These are phyloP conservation scores for Neonectria ditissima DNA, from an alignment of 2,329 filamentous ascomycete genomes.

Conservation along the genomic window DNA sequence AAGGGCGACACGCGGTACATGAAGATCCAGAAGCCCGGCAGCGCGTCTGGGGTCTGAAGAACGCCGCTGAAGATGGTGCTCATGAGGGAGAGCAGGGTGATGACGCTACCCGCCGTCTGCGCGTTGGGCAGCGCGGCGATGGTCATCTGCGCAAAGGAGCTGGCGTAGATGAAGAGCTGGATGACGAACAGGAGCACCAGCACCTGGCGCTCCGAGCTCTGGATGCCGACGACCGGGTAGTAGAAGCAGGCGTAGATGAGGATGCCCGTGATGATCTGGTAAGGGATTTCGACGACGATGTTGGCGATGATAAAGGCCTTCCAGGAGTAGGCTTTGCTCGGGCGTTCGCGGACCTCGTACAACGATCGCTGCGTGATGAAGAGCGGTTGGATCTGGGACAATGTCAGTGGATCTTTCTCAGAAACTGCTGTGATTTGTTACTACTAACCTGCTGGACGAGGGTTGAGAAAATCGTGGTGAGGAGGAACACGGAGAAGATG, in stretches of 20 bases:
- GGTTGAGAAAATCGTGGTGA: conserved; percentile 79
- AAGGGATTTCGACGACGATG: conserved; percentile 78
- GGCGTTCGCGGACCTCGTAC: conserved; percentile 82
- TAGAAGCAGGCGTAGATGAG: conserved; percentile 76
- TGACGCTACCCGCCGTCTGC: conserved; percentile 74
- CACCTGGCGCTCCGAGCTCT: conserved; percentile 67
- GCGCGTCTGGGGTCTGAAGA: conserved; percentile 65
- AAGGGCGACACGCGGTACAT: conserved; percentile 77
- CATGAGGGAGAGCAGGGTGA: conserved; percentile 69
- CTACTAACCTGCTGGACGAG: conserved; percentile 68
- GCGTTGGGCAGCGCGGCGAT: conserved; percentile 78
- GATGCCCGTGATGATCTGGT: conserved; percentile 73
- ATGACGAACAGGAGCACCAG: conserved; percentile 74
- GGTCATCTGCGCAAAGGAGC: conserved; percentile 79
- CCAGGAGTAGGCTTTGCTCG: conserved; percentile 81
- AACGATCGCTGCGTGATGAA: conserved; percentile 80
- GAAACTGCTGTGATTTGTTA: background rate
- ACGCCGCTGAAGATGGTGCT: conserved; percentile 74
- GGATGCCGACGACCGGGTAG: conserved; percentile 69
- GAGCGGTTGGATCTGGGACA: conserved; percentile 73
- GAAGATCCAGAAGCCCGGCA: conserved; percentile 82
- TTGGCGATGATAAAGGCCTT: conserved; percentile 78
- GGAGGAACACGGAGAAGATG: conserved; percentile 80
- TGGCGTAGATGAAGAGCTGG: conserved; percentile 77
- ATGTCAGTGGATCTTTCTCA: conserved; percentile 20